Conservation (phyloP, 768 basidiomycete genomes). For the Suillus bovinus region DNA sequence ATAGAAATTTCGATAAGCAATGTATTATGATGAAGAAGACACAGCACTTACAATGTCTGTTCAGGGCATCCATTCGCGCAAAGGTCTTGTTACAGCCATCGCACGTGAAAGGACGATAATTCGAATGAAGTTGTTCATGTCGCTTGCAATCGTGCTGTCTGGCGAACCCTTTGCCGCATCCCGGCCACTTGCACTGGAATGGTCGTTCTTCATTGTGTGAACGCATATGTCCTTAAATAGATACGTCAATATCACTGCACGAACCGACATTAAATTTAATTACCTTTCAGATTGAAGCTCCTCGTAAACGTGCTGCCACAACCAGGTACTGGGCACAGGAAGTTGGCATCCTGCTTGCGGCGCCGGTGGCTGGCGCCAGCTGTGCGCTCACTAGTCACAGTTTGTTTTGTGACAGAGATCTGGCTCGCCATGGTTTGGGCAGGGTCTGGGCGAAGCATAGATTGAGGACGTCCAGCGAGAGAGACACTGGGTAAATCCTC, state of each 20-base stretch:
- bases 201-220: slow-evolving; percentile 95
- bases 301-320: slow-evolving; percentile 89
- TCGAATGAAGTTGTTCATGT: slow-evolving; percentile 92
- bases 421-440: slow-evolving; percentile 2
- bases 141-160: slow-evolving; percentile 96
- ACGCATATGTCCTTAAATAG: slow-evolving; percentile 75
- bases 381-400: slow-evolving; percentile 90
- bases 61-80: slow-evolving; percentile 93
- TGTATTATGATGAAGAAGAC: background rate
- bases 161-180: slow-evolving; percentile 92
- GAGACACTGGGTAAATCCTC: slow-evolving; percentile 45
- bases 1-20: slow-evolving; percentile 8
- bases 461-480: slow-evolving; percentile 23
- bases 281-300: slow-evolving; percentile 92
- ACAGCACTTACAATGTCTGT: slow-evolving; percentile 77
- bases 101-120: slow-evolving; percentile 89
- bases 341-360: slow-evolving; percentile 86
- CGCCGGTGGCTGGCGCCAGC: slow-evolving; percentile 83
- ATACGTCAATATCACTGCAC: slow-evolving; percentile 12
- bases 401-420: slow-evolving; percentile 58
- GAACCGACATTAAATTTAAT: slow-evolving; percentile 20
- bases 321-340: slow-evolving; percentile 77
- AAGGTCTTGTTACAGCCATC: slow-evolving; percentile 93
- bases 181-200: slow-evolving; percentile 93
- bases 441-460: slow-evolving; percentile 16